These are phyloP conservation scores for Verticillium longisporum DNA, from an alignment of 2,329 filamentous ascomycete genomes.

Conservation along the genomic window DNA sequence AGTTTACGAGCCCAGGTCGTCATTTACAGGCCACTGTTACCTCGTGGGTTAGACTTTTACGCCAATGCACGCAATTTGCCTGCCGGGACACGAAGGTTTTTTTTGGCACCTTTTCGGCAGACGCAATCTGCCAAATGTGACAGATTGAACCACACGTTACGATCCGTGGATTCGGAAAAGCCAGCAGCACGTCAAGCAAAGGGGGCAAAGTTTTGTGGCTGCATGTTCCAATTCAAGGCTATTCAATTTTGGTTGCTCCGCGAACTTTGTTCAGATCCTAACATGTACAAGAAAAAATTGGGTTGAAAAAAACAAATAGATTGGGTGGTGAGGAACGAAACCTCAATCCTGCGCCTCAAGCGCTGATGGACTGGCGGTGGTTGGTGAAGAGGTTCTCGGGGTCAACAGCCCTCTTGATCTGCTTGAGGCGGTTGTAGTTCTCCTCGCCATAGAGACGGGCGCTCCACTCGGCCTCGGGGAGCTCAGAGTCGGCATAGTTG, in stretches of 20 bases:
- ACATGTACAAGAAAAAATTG: background rate
- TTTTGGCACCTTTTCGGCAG: too few species aligned
- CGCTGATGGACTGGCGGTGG: constrained; percentile 10
- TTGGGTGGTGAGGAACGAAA: background rate
- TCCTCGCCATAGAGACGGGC: constrained; percentile 7
- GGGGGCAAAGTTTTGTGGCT: background rate
- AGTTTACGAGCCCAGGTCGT: background rate
- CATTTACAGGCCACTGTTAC: background rate
- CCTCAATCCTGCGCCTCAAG: background rate
- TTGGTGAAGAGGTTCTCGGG: constrained; percentile 9
- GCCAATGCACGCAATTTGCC: background rate
- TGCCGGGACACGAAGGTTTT: too few species aligned
- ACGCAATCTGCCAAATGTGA: too few species aligned
- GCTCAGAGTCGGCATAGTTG: constrained; percentile 12
- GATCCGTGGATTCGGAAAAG: background rate
- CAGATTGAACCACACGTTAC: too few species aligned
- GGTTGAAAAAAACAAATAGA: too few species aligned
- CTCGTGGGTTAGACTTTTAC: background rate
- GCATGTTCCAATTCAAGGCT: background rate
- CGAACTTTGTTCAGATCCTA: background rate
- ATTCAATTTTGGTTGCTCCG: background rate
- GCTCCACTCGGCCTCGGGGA: constrained; percentile 9
- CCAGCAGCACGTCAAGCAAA: too few species aligned
- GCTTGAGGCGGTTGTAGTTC: constrained; percentile 11
- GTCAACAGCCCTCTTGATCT: constrained; percentile 9